phyloP scores from a whole-genome alignment of 768 basidiomycete genomes.

The Hemileccinum rubropunctum region DNA sequence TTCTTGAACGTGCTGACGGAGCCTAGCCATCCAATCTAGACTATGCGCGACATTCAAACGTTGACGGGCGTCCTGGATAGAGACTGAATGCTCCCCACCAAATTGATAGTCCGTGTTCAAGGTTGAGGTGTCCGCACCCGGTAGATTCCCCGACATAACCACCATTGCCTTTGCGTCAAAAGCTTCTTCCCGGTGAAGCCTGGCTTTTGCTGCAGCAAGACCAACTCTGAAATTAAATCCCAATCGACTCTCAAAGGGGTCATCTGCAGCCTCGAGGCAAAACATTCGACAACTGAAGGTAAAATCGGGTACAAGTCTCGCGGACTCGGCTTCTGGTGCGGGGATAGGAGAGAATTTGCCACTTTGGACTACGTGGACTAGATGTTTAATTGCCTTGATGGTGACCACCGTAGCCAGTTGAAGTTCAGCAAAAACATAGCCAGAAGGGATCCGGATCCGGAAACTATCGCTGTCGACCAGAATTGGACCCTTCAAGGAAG shows the following conservation, averaged over 20 bases:
- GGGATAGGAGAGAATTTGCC: conserved; percentile 54
- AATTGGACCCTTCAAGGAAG: conserved; percentile 38
- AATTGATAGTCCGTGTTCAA: conserved; percentile 63
- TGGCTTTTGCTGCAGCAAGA: conserved; percentile 61
- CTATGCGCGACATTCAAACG: conserved; percentile 70
- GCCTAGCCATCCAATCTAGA: conserved; percentile 66
- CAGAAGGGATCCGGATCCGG: conserved; percentile 76
- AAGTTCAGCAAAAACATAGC: conserved; percentile 73
- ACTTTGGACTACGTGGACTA: conserved; percentile 51
- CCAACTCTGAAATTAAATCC: conserved; percentile 75
- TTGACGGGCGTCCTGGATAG: conserved; percentile 66
- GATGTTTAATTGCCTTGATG: conserved; percentile 71
- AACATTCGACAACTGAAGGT: conserved; percentile 56
- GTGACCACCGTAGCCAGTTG: conserved; percentile 67
- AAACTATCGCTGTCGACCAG: conserved; percentile 58
- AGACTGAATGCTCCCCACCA: conserved; percentile 58
- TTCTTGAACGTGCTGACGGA: conserved; percentile 44
- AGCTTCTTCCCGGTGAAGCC: conserved; percentile 75
- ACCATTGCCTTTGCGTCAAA: conserved; percentile 77
- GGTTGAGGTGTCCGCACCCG: conserved; percentile 32
- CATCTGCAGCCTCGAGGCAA: conserved; percentile 78
- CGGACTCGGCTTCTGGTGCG: conserved; percentile 65
- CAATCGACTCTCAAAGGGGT: conserved; percentile 75
- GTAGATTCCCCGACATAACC: conserved; percentile 37
- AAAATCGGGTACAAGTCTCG: conserved; percentile 69